Conservation (phyloP, 2,329 filamentous ascomycete species). For the Triangularia verruculosa region DNA sequence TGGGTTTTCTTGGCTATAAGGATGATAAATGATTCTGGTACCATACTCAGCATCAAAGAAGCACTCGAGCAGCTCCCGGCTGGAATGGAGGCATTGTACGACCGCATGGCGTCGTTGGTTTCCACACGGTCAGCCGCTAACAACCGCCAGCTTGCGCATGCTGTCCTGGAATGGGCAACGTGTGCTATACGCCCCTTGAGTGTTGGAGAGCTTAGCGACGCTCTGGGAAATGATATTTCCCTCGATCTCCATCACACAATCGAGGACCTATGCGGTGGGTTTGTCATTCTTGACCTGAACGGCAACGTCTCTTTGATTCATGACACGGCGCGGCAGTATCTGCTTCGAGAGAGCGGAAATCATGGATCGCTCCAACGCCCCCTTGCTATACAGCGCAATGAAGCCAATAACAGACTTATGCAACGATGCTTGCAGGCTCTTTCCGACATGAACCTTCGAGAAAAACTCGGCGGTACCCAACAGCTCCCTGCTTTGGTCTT, state of each 20-base stretch:
- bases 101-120: conserved; percentile 33
- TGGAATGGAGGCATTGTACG: conserved; percentile 34
- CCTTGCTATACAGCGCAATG: conserved; percentile 18
- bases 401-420: conserved; percentile 27
- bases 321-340: conserved; percentile 37
- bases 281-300: conserved; percentile 32
- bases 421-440: conserved; percentile 21
- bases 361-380: conserved; percentile 13
- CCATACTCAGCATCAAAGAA: conserved; percentile 24
- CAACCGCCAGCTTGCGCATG: conserved; percentile 20
- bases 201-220: conserved; percentile 27
- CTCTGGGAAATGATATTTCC: conserved; percentile 24
- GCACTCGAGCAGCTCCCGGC: conserved; percentile 30
- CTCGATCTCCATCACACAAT: conserved; percentile 31
- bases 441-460: not conserved
- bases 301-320: conserved; percentile 34
- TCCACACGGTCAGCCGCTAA: not conserved
- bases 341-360: conserved; percentile 17
- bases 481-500: not conserved
- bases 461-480: not conserved
- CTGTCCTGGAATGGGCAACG: conserved; percentile 28
- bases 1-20: conserved; percentile 34
- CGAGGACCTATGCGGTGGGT: conserved; percentile 31
- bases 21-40: conserved; percentile 30
- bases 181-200: conserved; percentile 28